Evolutionary conservation across 1,139 yeast species (phyloP).

Genomic region (Meyerozyma sp.): DNA sequence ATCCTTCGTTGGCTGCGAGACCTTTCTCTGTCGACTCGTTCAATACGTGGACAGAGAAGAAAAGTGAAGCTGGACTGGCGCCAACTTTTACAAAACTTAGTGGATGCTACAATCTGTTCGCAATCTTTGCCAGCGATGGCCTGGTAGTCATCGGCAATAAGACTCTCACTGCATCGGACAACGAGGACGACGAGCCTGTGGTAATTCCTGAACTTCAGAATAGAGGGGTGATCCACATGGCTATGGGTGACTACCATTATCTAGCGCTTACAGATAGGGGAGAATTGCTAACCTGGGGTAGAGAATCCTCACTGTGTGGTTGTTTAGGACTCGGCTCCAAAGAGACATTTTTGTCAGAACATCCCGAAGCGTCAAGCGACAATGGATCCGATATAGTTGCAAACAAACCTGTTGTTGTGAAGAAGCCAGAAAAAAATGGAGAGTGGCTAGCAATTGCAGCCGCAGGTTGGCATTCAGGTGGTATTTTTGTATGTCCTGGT

Average conservation of each 20-base stretch:
- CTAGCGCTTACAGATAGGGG: slow-evolving; percentile 62
- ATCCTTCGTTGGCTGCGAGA: background rate
- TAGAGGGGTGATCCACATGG: slow-evolving; percentile 48
- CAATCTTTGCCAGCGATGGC: slow-evolving; percentile 49
- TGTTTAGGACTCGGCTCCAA: slow-evolving; percentile 61
- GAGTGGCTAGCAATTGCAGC: slow-evolving; percentile 53
- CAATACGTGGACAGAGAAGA: slow-evolving; percentile 27
- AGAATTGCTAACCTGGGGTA: slow-evolving; percentile 63
- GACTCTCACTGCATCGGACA: slow-evolving; percentile 10
- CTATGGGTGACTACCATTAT: slow-evolving; percentile 71
- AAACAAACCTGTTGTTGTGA: background rate
- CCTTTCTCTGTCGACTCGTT: slow-evolving; percentile 8
- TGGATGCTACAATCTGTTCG: slow-evolving; percentile 48
- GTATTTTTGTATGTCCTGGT: slow-evolving; percentile 18
- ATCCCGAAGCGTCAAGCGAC: slow-evolving; percentile 16
- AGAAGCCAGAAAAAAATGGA: slow-evolving; percentile 15
- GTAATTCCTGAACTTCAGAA: slow-evolving; percentile 45
- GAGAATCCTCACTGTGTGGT: slow-evolving; percentile 59
- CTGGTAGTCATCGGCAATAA: slow-evolving; percentile 41
- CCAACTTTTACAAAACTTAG: slow-evolving; percentile 37
- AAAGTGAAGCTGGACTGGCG: slow-evolving; percentile 11
- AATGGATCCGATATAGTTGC: slow-evolving; percentile 8
- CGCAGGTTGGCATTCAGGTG: slow-evolving; percentile 83
- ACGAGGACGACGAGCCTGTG: slow-evolving; percentile 13
- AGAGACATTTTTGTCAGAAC: slow-evolving; percentile 16